These are phyloP conservation scores for Plasmopara viticola DNA, from an alignment of 352 stramenopile genomes.

Conservation along the genomic window DNA sequence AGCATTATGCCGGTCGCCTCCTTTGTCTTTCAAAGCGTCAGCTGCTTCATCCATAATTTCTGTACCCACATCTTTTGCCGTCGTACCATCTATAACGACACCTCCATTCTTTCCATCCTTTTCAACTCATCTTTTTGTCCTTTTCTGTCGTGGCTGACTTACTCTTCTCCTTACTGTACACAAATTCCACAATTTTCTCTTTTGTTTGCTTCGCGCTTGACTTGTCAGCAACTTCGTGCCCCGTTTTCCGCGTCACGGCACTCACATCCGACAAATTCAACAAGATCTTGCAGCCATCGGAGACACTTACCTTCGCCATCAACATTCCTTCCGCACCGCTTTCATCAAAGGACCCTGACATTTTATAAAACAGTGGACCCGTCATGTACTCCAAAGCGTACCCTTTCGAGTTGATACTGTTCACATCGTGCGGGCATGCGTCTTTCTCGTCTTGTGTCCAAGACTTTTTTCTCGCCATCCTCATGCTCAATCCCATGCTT, in stretches of 20 bases:
- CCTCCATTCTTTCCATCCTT: too few relatives aligned
- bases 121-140: background rate
- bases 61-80: too few relatives aligned
- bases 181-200: background rate
- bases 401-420: constrained; percentile 83
- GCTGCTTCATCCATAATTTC: background rate
- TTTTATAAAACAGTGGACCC: constrained; percentile 90
- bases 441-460: constrained; percentile 42
- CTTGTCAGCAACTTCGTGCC: constrained; percentile 19
- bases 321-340: constrained; percentile 89
- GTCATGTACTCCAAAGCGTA: constrained; percentile 84
- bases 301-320: constrained; percentile 87
- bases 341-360: constrained; percentile 90
- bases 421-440: constrained; percentile 58
- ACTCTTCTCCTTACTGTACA: constrained; percentile 5
- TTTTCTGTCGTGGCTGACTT: background rate
- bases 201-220: constrained; percentile 2
- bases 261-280: constrained; percentile 73
- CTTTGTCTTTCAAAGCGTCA: too few relatives aligned
- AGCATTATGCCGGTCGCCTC: background rate
- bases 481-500: constrained; percentile 34
- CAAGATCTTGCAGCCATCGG: constrained; percentile 83
- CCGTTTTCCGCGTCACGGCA: constrained; percentile 46
- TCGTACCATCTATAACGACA: too few relatives aligned
- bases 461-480: constrained; percentile 23